phyloP scores from a whole-genome alignment of 768 basidiomycete species.

The Macrolepiota albuminosa region DNA sequence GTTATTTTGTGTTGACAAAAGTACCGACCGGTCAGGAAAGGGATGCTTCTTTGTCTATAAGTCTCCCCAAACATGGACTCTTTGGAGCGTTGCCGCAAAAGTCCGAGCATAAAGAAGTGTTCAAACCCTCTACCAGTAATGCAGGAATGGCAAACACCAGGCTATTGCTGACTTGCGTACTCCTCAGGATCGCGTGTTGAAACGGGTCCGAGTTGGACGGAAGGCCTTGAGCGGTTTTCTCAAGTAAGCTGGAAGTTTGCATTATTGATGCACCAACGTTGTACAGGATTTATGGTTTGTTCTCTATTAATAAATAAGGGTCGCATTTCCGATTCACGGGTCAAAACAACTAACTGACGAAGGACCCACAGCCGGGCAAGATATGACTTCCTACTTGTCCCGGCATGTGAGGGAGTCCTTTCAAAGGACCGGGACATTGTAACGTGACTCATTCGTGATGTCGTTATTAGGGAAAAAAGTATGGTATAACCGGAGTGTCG shows the following conservation, averaged over 20 bases:
- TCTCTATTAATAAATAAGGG: neutral
- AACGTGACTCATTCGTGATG: too few species aligned
- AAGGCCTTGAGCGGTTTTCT: neutral
- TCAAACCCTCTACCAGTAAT: too few species aligned
- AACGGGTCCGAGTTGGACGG: neutral
- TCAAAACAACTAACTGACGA: neutral
- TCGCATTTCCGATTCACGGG: neutral
- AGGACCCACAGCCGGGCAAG: neutral
- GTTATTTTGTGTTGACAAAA: too few species aligned
- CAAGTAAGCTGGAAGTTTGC: neutral
- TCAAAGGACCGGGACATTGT: neutral
- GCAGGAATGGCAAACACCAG: neutral
- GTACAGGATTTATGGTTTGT: neutral
- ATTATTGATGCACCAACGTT: neutral
- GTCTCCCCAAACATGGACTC: neutral
- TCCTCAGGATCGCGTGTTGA: neutral
- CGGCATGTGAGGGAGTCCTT: neutral
- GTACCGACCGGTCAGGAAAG: too few species aligned
- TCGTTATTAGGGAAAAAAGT: neutral
- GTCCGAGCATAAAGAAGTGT: neutral
- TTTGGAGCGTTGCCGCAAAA: neutral
- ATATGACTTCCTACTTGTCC: neutral
- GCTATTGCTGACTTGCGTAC: neutral
- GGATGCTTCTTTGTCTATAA: too few species aligned
- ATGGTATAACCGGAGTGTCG: neutral